These are phyloP conservation scores for Acacia crassicarpa DNA, from an alignment of 306 rosid species.

Conservation along the genomic window DNA sequence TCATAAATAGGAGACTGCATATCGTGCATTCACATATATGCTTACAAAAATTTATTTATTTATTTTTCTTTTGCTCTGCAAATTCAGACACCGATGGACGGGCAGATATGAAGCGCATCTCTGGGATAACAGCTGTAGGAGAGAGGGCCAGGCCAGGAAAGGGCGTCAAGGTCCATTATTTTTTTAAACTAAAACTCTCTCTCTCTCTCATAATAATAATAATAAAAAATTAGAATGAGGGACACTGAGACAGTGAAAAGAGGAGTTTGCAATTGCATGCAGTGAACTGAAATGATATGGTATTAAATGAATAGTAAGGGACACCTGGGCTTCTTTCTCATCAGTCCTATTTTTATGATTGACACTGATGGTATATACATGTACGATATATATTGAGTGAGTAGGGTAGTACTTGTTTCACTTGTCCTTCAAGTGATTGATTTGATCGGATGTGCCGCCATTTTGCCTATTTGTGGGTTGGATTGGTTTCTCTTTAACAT, in stretches of 20 bases:
- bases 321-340: conserved; percentile 29
- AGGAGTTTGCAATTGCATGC: conserved; percentile 47
- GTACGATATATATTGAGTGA: conserved; percentile 9
- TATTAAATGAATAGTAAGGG: background rate
- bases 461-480: conserved; percentile 37
- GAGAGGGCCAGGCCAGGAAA: conserved; percentile 88
- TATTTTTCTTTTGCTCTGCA: background rate
- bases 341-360: conserved; percentile 47
- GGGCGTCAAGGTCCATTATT: conserved; percentile 81
- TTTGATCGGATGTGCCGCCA: conserved; percentile 85
- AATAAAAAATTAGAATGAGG: background rate
- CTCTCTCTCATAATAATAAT: background rate
- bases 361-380: conserved; percentile 41
- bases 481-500: background rate
- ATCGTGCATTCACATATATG: background rate
- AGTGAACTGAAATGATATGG: background rate
- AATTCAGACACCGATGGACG: conserved; percentile 86
- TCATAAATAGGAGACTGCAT: background rate
- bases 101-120: conserved; percentile 99
- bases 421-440: conserved; percentile 49
- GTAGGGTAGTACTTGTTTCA: conserved; percentile 12
- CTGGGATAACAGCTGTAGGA: conserved; percentile 93
- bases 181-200: background rate
- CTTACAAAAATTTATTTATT: background rate
- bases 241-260: conserved; percentile 17